These are phyloP conservation scores for Capsicum baccatum DNA, from an alignment of 257 asterid species.

Conservation along the genomic window DNA sequence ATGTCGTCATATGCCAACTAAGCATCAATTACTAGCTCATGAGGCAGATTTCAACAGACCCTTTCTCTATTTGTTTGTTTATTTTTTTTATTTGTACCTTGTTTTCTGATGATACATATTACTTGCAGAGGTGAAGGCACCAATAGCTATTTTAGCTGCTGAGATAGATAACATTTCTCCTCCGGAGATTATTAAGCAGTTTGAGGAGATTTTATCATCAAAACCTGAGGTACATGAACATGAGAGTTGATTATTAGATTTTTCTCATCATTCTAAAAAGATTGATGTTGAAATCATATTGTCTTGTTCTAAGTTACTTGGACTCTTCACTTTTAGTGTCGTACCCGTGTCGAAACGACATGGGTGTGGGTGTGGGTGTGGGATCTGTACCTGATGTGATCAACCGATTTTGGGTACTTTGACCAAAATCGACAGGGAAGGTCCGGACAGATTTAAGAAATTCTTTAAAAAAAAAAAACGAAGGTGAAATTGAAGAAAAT, in stretches of 20 bases:
- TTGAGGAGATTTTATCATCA: conserved; percentile 52
- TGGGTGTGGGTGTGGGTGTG: too few species aligned
- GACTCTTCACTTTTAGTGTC: too few species aligned
- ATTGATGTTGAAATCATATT: background rate
- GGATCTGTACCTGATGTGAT: too few species aligned
- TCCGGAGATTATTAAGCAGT: conserved; percentile 55
- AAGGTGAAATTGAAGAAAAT: too few species aligned
- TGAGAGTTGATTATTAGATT: background rate
- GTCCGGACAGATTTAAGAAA: too few species aligned
- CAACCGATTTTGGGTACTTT: too few species aligned
- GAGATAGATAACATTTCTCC: conserved; percentile 57
- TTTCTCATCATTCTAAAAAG: background rate
- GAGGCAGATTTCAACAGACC: too few species aligned
- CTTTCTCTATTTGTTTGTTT: background rate
- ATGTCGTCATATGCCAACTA: too few species aligned
- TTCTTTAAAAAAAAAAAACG: too few species aligned
- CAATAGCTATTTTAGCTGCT: conserved; percentile 66
- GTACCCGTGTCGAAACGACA: too few species aligned
- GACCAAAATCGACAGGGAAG: too few species aligned
- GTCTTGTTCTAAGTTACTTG: background rate
- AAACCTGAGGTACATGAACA: conserved; percentile 56
- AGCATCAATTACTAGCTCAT: too few species aligned
- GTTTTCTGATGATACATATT: conserved; percentile 1
- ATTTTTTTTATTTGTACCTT: background rate
- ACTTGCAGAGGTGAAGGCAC: conserved; percentile 57